Evolutionary conservation across 2,329 filamentous ascomycete species (phyloP).

Genomic region (Acephala macrosclerotiorum): DNA sequence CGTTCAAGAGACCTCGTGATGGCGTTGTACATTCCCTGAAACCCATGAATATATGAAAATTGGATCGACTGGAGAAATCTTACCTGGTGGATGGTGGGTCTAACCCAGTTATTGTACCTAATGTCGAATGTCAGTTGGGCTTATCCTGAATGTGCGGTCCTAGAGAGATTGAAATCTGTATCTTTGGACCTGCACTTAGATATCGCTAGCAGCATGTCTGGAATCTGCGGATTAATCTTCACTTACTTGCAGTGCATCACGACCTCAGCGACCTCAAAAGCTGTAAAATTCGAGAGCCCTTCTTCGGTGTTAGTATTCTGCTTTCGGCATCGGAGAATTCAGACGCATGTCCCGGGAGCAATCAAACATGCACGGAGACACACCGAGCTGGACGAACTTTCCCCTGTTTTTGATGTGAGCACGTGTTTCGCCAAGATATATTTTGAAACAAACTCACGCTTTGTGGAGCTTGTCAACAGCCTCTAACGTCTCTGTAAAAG

Average conservation of each 20-base stretch:
- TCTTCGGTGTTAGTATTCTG: neutral
- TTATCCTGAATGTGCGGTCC: neutral
- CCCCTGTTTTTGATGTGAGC: conserved; percentile 50
- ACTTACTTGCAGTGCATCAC: conserved; percentile 74
- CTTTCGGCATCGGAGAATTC: neutral
- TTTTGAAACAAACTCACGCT: conserved; percentile 42
- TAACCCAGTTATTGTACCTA: conserved; percentile 31
- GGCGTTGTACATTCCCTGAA: conserved; percentile 79
- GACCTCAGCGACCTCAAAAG: conserved; percentile 88
- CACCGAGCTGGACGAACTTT: conserved; percentile 75
- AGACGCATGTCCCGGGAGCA: neutral
- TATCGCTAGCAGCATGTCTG: too few species aligned
- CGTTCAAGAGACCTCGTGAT: conserved; percentile 79
- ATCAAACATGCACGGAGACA: conserved; percentile 52
- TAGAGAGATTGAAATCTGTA: too few species aligned
- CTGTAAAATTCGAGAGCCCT: conserved; percentile 79
- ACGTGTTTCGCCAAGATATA: neutral
- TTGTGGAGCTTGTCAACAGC: conserved; percentile 84
- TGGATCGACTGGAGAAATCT: too few species aligned
- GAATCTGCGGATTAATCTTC: neutral
- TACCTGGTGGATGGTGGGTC: conserved; percentile 79
- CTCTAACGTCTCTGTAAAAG: conserved; percentile 81
- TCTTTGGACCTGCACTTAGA: too few species aligned
- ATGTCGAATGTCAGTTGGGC: neutral
- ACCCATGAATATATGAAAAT: too few species aligned